Conservation (phyloP, 2,329 filamentous ascomycete genomes). For the Aurifilum marmelostoma region DNA sequence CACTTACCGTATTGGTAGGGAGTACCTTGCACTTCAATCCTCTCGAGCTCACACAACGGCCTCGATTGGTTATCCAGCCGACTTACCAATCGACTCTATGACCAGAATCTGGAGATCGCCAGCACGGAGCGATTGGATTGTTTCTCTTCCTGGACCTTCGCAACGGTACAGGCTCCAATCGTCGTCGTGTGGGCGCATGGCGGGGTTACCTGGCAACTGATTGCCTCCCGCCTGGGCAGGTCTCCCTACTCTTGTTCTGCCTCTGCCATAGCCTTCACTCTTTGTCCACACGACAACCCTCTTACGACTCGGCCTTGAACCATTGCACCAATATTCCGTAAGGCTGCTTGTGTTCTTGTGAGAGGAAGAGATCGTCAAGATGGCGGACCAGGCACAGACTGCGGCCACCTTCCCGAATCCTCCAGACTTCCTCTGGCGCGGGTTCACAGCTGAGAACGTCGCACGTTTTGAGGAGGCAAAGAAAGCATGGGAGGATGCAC, state of each 20-base stretch:
- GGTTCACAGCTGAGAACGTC: conserved; percentile 80
- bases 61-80: background rate
- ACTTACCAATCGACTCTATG: background rate
- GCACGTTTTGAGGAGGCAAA: conserved; percentile 54
- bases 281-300: background rate
- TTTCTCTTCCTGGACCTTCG: background rate
- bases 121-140: background rate
- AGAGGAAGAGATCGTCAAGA: conserved; percentile 37
- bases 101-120: background rate
- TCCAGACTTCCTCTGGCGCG: conserved; percentile 79
- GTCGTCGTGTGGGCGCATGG: conserved; percentile 22
- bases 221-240: conserved; percentile 26
- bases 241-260: background rate
- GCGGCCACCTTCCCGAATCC: conserved; percentile 77
- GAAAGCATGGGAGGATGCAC: conserved; percentile 41
- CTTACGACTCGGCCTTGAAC: background rate
- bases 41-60: background rate
- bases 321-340: background rate
- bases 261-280: background rate
- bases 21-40: background rate
- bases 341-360: background rate
- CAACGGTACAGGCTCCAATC: background rate
- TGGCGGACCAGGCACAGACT: conserved; percentile 59
- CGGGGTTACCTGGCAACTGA: conserved; percentile 4
- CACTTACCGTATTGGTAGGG: background rate